Evolutionary conservation across 2,329 filamentous ascomycete genomes (phyloP).

Genomic region (Taxawa tesnikishii): DNA sequence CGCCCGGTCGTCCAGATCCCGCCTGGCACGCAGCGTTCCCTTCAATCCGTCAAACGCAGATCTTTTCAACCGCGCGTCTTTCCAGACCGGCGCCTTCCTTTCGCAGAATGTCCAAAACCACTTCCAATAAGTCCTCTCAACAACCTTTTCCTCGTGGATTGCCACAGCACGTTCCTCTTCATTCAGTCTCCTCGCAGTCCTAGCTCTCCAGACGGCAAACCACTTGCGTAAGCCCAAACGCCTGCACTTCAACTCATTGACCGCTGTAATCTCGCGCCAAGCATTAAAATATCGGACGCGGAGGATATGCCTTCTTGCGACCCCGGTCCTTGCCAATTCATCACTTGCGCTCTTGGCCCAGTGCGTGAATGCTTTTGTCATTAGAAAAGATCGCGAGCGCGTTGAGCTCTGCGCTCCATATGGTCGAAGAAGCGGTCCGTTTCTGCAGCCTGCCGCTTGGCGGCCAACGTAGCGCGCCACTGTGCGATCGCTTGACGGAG

Average conservation of each 20-base stretch:
- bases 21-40: not conserved
- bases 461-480: constrained; percentile 30
- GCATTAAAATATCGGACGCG: constrained; percentile 56
- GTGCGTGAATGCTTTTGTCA: constrained; percentile 52
- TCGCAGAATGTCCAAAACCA: constrained; percentile 22
- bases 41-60: constrained; percentile 11
- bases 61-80: not conserved
- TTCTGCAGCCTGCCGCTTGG: constrained; percentile 29
- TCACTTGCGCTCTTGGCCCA: constrained; percentile 57
- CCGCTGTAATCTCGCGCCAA: constrained; percentile 53
- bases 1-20: not conserved
- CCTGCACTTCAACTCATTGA: constrained; percentile 43
- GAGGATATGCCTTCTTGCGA: constrained; percentile 59
- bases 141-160: constrained; percentile 21
- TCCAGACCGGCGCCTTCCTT: constrained; percentile 1
- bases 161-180: constrained; percentile 20
- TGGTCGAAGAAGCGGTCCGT: constrained; percentile 42
- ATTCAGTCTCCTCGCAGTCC: constrained; percentile 22
- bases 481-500: constrained; percentile 40
- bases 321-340: constrained; percentile 52
- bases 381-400: constrained; percentile 54
- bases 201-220: constrained; percentile 39
- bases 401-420: constrained; percentile 46
- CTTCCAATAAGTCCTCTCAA: constrained; percentile 18
- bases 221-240: constrained; percentile 43